A percentile compares a stretch with the other conserved stretches of the same genome.
These are phyloP conservation scores for Blastomyces silverae DNA, from an alignment of 2,329 filamentous ascomycete species.

Conservation along the genomic window DNA sequence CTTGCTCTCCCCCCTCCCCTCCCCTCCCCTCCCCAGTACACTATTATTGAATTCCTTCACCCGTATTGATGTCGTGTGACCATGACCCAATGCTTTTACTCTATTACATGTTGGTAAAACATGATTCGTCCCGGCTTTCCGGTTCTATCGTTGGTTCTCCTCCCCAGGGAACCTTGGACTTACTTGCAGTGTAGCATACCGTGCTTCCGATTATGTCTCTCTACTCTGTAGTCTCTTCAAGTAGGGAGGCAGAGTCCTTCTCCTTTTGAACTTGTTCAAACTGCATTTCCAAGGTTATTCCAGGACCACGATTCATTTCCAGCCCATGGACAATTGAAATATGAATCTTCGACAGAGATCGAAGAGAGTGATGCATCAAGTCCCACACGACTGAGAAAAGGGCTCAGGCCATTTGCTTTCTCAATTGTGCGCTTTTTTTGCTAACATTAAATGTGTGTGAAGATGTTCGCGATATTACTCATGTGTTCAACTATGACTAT, in stretches of 20 bases:
- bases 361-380: slow-evolving; percentile 55
- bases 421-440: slow-evolving; percentile 52
- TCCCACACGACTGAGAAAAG: slow-evolving; percentile 55
- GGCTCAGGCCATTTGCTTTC: slow-evolving; percentile 42
- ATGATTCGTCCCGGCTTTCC: slow-evolving; percentile 86
- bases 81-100: slow-evolving; percentile 73
- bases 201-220: slow-evolving; percentile 71
- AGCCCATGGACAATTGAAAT: slow-evolving; percentile 47
- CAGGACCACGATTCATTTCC: slow-evolving; percentile 56
- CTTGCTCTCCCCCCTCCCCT: slow-evolving; percentile 27
- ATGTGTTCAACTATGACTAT: slow-evolving; percentile 99
- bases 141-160: slow-evolving; percentile 72
- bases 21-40: slow-evolving; percentile 28
- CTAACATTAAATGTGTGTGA: slow-evolving; percentile 67
- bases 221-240: slow-evolving; percentile 54
- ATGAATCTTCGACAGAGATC: slow-evolving; percentile 41
- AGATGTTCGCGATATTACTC: slow-evolving; percentile 99
- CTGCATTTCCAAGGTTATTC: slow-evolving; percentile 63
- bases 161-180: slow-evolving; percentile 81
- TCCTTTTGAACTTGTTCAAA: slow-evolving; percentile 75
- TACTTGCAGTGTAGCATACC: slow-evolving; percentile 64
- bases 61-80: slow-evolving; percentile 53
- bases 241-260: slow-evolving; percentile 70
- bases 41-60: slow-evolving; percentile 35
- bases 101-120: slow-evolving; percentile 74